Percentiles rank a stretch among this genome's conserved stretches.
Evolutionary conservation across 1,284 basidiomycete genomes (phyloP).

Genomic region (Thelephora terrestris): DNA sequence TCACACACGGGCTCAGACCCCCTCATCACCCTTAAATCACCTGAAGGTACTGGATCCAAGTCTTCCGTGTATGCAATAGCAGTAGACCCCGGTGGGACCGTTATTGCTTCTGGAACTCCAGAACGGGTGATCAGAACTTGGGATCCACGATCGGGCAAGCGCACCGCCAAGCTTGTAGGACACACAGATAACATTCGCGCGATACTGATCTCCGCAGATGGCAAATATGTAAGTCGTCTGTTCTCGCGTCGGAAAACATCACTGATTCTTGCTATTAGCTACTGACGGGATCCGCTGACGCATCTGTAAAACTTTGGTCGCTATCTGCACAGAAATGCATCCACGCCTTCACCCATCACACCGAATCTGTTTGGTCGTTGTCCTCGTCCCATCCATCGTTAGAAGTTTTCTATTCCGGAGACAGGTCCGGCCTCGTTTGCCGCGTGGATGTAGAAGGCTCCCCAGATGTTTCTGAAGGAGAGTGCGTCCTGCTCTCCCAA

Average conservation of each 20-base stretch:
- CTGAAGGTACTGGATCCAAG: conserved; percentile 55
- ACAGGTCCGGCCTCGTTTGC: conserved; percentile 83
- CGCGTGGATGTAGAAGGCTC: conserved; percentile 83
- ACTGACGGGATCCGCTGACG: conserved; percentile 84
- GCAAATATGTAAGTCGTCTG: conserved; percentile 61
- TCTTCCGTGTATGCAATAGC: conserved; percentile 75
- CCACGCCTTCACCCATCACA: conserved; percentile 94
- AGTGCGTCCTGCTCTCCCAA: conserved; percentile 78
- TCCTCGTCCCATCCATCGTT: conserved; percentile 82
- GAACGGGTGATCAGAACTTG: conserved; percentile 86
- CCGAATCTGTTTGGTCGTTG: conserved; percentile 92
- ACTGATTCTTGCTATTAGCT: conserved; percentile 36
- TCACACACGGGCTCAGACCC: conserved; percentile 27
- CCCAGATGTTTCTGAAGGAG: conserved; percentile 75
- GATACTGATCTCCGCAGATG: conserved; percentile 83
- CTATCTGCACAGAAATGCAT: conserved; percentile 80
- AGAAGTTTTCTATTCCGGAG: conserved; percentile 93
- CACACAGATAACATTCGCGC: conserved; percentile 96
- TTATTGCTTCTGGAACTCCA: conserved; percentile 84
- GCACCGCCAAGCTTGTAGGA: conserved; percentile 73
- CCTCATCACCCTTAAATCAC: conserved; percentile 48
- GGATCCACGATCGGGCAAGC: conserved; percentile 80
- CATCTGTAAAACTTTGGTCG: conserved; percentile 90
- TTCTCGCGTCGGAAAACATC: background rate
- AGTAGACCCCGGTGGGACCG: conserved; percentile 68